These are phyloP conservation scores for Macrotyloma uniflorum DNA, from an alignment of 306 rosid species.

Conservation along the genomic window DNA sequence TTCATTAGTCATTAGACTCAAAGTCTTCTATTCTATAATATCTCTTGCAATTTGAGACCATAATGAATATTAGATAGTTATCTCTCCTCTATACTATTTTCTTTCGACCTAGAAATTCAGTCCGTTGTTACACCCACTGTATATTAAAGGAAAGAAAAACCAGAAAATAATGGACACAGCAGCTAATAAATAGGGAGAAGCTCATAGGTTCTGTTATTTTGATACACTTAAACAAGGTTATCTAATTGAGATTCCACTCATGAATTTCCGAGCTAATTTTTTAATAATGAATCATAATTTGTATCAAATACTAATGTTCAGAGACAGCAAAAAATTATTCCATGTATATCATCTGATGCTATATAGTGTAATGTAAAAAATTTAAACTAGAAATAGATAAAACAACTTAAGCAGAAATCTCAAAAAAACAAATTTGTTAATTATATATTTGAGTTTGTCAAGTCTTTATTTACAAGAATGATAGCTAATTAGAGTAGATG, in stretches of 20 bases:
- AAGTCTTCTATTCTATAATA: not conserved
- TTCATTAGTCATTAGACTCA: not conserved
- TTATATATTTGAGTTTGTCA: not conserved
- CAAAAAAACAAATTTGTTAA: too few relatives aligned
- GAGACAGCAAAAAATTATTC: not conserved
- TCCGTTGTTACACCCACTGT: not conserved
- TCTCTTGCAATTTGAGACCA: conserved; percentile 14
- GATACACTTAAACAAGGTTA: not conserved
- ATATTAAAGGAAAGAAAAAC: not conserved
- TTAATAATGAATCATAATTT: not conserved
- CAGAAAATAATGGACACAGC: not conserved
- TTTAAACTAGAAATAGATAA: not conserved
- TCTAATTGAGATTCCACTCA: not conserved
- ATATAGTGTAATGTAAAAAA: not conserved
- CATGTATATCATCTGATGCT: not conserved
- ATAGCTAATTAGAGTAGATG: not conserved
- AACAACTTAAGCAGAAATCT: not conserved
- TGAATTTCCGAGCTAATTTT: not conserved
- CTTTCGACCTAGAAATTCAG: conserved; percentile 23
- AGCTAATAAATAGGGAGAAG: not conserved
- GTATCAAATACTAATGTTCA: not conserved
- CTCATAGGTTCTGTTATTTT: not conserved
- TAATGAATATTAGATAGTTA: conserved; percentile 3
- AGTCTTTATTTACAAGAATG: not conserved
- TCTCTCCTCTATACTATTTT: not conserved